A percentile compares a stretch with the other conserved stretches of the same genome.
These are phyloP conservation scores for Murraya koenigii DNA, from an alignment of 345 rosid species.

Conservation along the genomic window DNA sequence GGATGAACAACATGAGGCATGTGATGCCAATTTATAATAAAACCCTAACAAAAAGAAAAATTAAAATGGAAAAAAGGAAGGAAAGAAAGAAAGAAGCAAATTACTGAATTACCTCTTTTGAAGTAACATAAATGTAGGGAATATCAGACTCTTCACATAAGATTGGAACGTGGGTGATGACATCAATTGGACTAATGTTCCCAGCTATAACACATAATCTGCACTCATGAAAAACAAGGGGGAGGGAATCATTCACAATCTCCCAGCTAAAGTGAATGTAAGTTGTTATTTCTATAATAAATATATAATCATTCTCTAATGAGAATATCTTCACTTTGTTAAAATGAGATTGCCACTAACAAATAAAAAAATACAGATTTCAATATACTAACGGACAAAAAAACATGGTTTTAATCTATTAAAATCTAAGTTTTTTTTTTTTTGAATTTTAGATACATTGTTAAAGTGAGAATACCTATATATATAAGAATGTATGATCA, in stretches of 20 bases:
- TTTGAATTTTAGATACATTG: too few species aligned
- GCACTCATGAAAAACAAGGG: conserved; percentile 15
- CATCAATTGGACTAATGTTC: conserved; percentile 97
- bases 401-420: too few species aligned
- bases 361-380: too few species aligned
- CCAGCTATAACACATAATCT: conserved; percentile 95
- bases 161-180: conserved; percentile 90
- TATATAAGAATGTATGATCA: not conserved
- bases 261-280: not conserved
- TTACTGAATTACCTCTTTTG: conserved; percentile 71
- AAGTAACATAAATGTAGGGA: conserved; percentile 82
- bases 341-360: too few species aligned
- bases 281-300: not conserved
- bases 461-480: too few species aligned
- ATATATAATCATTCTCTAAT: too few species aligned
- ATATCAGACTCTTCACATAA: conserved; percentile 83
- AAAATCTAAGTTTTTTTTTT: too few species aligned
- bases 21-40: not conserved
- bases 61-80: too few species aligned
- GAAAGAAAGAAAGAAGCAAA: not conserved
- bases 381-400: too few species aligned
- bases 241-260: not conserved
- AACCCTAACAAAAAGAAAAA: not conserved
- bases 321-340: too few species aligned
- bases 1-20: not conserved